Evolutionary conservation across 2,329 filamentous ascomycete genomes (phyloP).

Genomic region (Xylariaceae sp.): DNA sequence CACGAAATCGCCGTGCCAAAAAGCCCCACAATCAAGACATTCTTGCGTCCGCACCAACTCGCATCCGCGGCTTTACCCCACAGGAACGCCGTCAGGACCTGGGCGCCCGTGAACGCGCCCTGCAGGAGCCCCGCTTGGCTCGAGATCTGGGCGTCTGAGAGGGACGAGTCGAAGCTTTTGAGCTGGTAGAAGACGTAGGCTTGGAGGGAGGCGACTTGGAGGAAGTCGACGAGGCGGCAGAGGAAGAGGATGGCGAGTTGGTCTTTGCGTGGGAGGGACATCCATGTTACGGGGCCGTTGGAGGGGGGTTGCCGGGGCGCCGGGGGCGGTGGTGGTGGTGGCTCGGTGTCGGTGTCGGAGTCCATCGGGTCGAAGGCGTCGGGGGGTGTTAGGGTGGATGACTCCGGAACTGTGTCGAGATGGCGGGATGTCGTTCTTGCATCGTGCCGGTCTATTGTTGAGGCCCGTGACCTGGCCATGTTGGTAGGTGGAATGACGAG

Average conservation of each 20-base stretch:
- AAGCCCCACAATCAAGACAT: slow-evolving; percentile 64
- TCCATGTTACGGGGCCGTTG: slow-evolving; percentile 55
- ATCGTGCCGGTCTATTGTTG: slow-evolving; percentile 11
- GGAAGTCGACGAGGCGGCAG: slow-evolving; percentile 65
- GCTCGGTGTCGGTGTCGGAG: background rate
- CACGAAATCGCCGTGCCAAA: slow-evolving; percentile 62
- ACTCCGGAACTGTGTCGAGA: slow-evolving; percentile 5
- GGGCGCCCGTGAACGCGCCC: slow-evolving; percentile 66
- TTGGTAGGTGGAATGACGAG: background rate
- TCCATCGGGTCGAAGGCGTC: too few species aligned
- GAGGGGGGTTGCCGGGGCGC: background rate
- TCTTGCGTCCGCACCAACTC: slow-evolving; percentile 58
- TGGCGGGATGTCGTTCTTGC: slow-evolving; percentile 24
- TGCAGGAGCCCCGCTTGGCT: slow-evolving; percentile 65
- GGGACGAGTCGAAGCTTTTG: slow-evolving; percentile 55
- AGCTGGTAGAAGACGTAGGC: slow-evolving; percentile 74
- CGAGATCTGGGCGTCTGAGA: slow-evolving; percentile 53
- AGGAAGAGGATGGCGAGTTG: slow-evolving; percentile 66
- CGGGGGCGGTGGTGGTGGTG: slow-evolving; percentile 10
- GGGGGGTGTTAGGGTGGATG: too few species aligned
- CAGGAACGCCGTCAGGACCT: slow-evolving; percentile 67
- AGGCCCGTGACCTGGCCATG: slow-evolving; percentile 9
- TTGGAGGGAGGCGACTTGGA: slow-evolving; percentile 64
- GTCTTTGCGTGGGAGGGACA: slow-evolving; percentile 62
- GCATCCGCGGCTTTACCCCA: slow-evolving; percentile 65